Evolutionary conservation across 2,329 filamentous ascomycete genomes (phyloP).

Genomic region (Trichoderma koningii): DNA sequence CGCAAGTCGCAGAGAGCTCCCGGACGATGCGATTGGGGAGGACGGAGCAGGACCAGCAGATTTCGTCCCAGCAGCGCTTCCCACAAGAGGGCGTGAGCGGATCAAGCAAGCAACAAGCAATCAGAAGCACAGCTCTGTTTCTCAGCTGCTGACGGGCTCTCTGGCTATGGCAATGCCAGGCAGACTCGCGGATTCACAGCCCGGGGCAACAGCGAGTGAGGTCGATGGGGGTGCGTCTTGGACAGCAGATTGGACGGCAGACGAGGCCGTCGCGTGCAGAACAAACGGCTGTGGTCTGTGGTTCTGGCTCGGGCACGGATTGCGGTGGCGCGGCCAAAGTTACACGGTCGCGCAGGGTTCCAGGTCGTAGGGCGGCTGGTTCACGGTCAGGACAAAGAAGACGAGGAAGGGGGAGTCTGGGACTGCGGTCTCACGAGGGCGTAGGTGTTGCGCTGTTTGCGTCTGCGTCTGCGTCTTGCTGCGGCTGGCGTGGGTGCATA

Average conservation of each 20-base stretch:
- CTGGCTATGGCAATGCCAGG: constrained; percentile 4
- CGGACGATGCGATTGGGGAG: constrained; percentile 24
- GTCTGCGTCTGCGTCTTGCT: neutral
- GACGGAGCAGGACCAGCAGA: constrained; percentile 5
- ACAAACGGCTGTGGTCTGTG: too few species aligned
- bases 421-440: constrained; percentile 27
- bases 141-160: constrained; percentile 9
- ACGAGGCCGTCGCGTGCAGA: constrained; percentile 24
- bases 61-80: constrained; percentile 10
- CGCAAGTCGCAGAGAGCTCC: constrained; percentile 8
- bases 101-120: constrained; percentile 6
- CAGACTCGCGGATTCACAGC: constrained; percentile 4
- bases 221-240: constrained; percentile 16
- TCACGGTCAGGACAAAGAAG: constrained; percentile 17
- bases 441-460: constrained; percentile 20
- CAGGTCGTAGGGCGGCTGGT: constrained; percentile 19
- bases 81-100: constrained; percentile 13
- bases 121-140: neutral
- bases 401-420: constrained; percentile 19
- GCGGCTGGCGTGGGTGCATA: constrained; percentile 27
- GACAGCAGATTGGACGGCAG: neutral
- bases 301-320: constrained; percentile 23
- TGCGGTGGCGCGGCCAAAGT: constrained; percentile 27
- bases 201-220: constrained; percentile 12
- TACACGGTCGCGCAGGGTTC: constrained; percentile 27